phyloP scores from a whole-genome alignment of 2,329 filamentous ascomycete genomes.

The Cercospora sp. region DNA sequence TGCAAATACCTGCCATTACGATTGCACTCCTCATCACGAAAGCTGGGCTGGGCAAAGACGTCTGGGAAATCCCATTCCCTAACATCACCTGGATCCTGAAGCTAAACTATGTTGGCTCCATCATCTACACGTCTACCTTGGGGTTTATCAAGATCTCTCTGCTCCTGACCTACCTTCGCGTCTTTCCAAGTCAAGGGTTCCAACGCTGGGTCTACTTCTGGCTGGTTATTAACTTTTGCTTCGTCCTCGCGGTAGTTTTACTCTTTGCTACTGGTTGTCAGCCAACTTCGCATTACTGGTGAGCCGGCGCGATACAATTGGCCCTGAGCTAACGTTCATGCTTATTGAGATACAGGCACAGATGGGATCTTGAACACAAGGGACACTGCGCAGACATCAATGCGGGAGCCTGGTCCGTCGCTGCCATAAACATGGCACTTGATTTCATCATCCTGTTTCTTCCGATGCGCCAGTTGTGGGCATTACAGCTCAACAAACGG shows the following conservation, averaged over 20 bases:
- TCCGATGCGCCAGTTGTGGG: conserved; percentile 14
- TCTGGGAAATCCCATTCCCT: conserved; percentile 20
- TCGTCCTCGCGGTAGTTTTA: conserved; percentile 7
- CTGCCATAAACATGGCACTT: conserved; percentile 17
- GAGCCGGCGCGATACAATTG: not conserved
- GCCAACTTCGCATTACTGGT: conserved; percentile 16
- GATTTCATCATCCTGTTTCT: conserved; percentile 15
- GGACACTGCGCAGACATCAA: conserved; percentile 19
- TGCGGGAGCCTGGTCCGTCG: conserved; percentile 14
- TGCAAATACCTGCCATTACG: conserved; percentile 9
- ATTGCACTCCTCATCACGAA: conserved; percentile 3
- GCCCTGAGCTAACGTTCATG: not conserved
- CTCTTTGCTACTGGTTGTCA: conserved; percentile 13
- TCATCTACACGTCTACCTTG: conserved; percentile 17
- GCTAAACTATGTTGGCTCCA: conserved; percentile 15
- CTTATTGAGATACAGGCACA: not conserved
- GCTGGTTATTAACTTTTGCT: conserved; percentile 15
- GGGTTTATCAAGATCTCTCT: conserved; percentile 23
- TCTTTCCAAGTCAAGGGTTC: conserved; percentile 15
- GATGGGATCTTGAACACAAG: conserved; percentile 6
- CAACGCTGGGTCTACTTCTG: conserved; percentile 7
- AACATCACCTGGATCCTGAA: conserved; percentile 20
- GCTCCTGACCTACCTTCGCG: conserved; percentile 24
- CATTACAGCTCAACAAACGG: conserved; percentile 15
- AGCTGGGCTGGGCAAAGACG: conserved; percentile 15